These are phyloP conservation scores for Populus hybrid DNA, from an alignment of 441 rosid species.

Conservation along the genomic window DNA sequence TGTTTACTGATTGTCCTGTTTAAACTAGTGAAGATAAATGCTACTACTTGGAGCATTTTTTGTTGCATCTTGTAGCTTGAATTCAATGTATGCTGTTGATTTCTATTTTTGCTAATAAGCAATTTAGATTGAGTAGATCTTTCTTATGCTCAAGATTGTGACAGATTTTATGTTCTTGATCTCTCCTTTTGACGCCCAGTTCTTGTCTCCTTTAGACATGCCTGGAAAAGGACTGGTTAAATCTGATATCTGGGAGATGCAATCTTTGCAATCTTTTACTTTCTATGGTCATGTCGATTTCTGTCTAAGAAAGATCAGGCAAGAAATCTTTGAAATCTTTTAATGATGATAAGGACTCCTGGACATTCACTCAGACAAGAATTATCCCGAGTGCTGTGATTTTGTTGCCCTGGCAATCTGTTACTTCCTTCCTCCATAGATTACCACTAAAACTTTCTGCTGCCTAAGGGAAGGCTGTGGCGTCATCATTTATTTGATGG, in stretches of 20 bases:
- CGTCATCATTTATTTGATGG: background rate
- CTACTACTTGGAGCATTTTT: conserved; percentile 6
- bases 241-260: background rate
- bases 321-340: background rate
- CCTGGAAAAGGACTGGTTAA: background rate
- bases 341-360: background rate
- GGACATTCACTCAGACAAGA: background rate
- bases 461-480: background rate
- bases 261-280: background rate
- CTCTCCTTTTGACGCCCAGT: background rate
- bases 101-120: background rate
- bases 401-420: background rate
- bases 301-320: background rate
- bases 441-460: background rate
- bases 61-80: background rate
- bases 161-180: background rate
- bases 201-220: background rate
- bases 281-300: background rate
- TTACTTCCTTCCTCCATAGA: background rate
- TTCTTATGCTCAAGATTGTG: background rate
- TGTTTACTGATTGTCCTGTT: conserved; percentile 19
- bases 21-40: conserved; percentile 19
- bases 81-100: background rate
- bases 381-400: background rate
- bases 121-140: background rate